A percentile compares a stretch with the other conserved stretches of the same genome.
Conservation (phyloP, 2,329 filamentous ascomycete genomes). For the Penicillium sclerotiorum region DNA sequence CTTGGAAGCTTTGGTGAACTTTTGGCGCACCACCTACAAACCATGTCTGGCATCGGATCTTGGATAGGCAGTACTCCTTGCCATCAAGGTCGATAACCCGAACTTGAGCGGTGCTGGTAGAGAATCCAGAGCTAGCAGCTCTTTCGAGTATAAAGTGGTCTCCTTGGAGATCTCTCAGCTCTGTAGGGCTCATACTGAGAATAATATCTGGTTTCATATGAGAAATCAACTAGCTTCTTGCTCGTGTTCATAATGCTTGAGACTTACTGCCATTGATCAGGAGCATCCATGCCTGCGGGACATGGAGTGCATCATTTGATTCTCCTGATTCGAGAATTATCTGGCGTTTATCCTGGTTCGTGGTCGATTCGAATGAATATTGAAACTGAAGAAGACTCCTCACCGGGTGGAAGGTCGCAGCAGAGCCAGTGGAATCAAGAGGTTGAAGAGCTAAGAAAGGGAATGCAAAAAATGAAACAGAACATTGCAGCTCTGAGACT, state of each 20-base stretch:
- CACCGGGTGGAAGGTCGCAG: not conserved
- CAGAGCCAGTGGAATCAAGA: not conserved
- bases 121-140: not conserved
- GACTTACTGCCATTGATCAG: constrained; percentile 5
- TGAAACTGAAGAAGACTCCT: constrained; percentile 12
- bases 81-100: constrained; percentile 5
- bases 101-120: not conserved
- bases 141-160: not conserved
- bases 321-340: constrained; percentile 1
- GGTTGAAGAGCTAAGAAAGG: constrained; percentile 3
- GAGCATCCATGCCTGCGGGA: constrained; percentile 8
- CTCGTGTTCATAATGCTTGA: no score
- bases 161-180: not conserved
- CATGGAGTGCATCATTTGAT: constrained; percentile 2
- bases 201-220: not conserved
- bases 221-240: not conserved
- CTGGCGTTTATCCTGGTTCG: not conserved
- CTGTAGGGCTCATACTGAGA: constrained; percentile 3
- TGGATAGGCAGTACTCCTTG: constrained; percentile 5
- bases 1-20: not conserved
- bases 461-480: constrained; percentile 7
- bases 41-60: constrained; percentile 4
- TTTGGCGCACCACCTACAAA: not conserved
- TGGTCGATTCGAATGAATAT: constrained; percentile 9
- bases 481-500: not conserved